Evolutionary conservation across 257 asterid species (phyloP).

Genomic region (Jasminum sambac): DNA sequence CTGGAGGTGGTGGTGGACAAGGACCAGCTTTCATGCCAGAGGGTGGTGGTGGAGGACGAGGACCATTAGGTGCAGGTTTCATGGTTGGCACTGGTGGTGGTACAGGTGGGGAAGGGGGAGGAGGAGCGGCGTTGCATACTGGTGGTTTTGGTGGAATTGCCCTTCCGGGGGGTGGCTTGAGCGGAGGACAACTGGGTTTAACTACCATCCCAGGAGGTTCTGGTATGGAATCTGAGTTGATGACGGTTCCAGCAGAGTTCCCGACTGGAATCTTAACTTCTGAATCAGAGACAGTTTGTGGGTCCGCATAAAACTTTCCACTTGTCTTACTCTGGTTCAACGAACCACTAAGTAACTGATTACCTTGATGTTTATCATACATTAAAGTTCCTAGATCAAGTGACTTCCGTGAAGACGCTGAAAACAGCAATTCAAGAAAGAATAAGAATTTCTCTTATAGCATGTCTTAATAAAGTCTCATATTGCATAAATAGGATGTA

Average conservation of each 20-base stretch:
- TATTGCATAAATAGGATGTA: background rate
- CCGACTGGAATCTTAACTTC: conserved; percentile 42
- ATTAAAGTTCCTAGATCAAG: conserved; percentile 35
- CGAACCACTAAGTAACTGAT: conserved; percentile 39
- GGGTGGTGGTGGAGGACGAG: conserved; percentile 32
- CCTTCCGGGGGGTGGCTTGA: conserved; percentile 93
- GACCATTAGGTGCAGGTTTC: conserved; percentile 27
- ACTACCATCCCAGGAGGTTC: conserved; percentile 35
- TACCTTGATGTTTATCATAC: conserved; percentile 44
- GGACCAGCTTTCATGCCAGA: conserved; percentile 31
- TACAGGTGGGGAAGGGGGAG: conserved; percentile 34
- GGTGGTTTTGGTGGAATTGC: conserved; percentile 31
- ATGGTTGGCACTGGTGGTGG: conserved; percentile 34
- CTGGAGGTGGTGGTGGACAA: conserved; percentile 46
- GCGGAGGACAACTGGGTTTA: conserved; percentile 49
- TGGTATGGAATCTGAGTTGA: conserved; percentile 26
- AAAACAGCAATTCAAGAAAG: conserved; percentile 22
- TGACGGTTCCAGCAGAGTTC: conserved; percentile 34
- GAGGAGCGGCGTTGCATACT: conserved; percentile 32
- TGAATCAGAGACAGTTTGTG: conserved; percentile 34
- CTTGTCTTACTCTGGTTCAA: conserved; percentile 26
- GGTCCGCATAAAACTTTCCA: conserved; percentile 28
- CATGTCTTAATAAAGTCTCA: background rate
- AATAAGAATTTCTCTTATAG: conserved; percentile 13
- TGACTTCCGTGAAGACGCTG: conserved; percentile 69